Evolutionary conservation across 352 stramenopile genomes (phyloP).

Genomic region (Phytopythium helicoides): DNA sequence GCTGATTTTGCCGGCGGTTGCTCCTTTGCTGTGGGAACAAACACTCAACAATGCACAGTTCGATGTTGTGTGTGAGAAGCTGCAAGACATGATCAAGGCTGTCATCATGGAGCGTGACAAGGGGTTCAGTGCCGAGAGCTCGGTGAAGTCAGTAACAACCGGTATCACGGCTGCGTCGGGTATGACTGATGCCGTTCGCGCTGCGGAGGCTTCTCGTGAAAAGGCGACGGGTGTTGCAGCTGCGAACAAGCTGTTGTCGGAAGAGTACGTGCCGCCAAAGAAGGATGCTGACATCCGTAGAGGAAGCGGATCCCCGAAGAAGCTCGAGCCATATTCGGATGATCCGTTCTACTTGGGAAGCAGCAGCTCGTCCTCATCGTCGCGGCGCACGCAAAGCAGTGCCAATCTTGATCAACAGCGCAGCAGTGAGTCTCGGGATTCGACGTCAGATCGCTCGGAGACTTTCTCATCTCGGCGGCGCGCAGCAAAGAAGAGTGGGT

Average conservation of each 20-base stretch:
- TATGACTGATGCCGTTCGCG: conserved; percentile 62
- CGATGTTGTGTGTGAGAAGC: conserved; percentile 83
- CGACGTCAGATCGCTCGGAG: conserved; percentile 50
- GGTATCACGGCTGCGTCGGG: conserved; percentile 56
- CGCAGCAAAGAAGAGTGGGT: conserved; percentile 64
- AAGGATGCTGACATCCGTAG: conserved; percentile 18
- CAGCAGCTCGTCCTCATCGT: conserved; percentile 14
- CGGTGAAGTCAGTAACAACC: conserved; percentile 59
- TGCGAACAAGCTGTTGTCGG: conserved; percentile 75
- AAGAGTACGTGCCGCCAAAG: conserved; percentile 72
- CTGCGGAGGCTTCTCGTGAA: conserved; percentile 67
- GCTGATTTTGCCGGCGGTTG: conserved; percentile 77
- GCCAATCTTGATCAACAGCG: conserved; percentile 9
- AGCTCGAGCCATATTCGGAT: conserved; percentile 71
- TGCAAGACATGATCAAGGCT: conserved; percentile 88
- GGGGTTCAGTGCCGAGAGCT: conserved; percentile 66
- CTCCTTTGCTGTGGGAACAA: conserved; percentile 78
- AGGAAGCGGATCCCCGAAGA: conserved; percentile 20
- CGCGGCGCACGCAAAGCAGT: conserved; percentile 41
- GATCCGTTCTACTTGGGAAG: conserved; percentile 74
- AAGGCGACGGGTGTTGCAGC: conserved; percentile 57
- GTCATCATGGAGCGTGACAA: conserved; percentile 84
- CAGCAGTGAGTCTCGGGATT: conserved; percentile 12
- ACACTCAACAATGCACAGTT: conserved; percentile 81
- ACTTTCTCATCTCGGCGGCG: conserved; percentile 68